Percentiles rank a stretch among this genome's conserved stretches.
Evolutionary conservation across 441 rosid genomes (phyloP).

Genomic region (Brassica balearica): DNA sequence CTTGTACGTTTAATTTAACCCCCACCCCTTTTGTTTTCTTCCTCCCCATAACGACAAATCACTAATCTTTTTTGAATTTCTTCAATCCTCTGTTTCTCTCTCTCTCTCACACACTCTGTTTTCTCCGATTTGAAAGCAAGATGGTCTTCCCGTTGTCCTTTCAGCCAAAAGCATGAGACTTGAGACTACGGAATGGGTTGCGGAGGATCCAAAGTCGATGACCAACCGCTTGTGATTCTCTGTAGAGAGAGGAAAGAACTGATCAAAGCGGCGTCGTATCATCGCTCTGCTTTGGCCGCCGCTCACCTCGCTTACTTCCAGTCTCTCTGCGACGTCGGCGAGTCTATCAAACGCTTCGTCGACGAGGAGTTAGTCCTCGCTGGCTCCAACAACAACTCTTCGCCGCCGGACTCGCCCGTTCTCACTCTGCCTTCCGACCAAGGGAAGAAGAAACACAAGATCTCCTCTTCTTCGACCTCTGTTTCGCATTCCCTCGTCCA

Average conservation of each 20-base stretch:
- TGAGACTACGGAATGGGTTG: slow-evolving; percentile 72
- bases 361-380: slow-evolving; percentile 68
- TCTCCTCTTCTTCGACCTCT: slow-evolving; percentile 66
- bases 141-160: slow-evolving; percentile 31
- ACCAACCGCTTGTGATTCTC: slow-evolving; percentile 82
- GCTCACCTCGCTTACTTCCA: slow-evolving; percentile 90
- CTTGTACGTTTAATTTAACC: slow-evolving; percentile 20
- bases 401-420: slow-evolving; percentile 72
- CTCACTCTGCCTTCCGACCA: slow-evolving; percentile 80
- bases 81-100: slow-evolving; percentile 24
- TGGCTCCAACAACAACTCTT: slow-evolving; percentile 23
- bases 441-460: slow-evolving; percentile 52
- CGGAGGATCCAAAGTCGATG: slow-evolving; percentile 88
- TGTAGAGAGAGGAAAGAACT: slow-evolving; percentile 82
- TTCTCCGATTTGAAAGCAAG: slow-evolving; percentile 10
- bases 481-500: slow-evolving; percentile 61
- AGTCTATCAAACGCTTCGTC: slow-evolving; percentile 84
- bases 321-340: slow-evolving; percentile 84
- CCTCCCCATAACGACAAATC: slow-evolving; percentile 18
- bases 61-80: slow-evolving; percentile 1
- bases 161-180: slow-evolving; percentile 37
- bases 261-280: slow-evolving; percentile 77
- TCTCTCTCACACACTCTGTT: neutral
- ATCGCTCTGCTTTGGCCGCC: slow-evolving; percentile 79
- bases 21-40: slow-evolving; percentile 3